Conservation (phyloP, 495 filamentous ascomycete genomes). For the Pseudoneurospora amorphoporcata region DNA sequence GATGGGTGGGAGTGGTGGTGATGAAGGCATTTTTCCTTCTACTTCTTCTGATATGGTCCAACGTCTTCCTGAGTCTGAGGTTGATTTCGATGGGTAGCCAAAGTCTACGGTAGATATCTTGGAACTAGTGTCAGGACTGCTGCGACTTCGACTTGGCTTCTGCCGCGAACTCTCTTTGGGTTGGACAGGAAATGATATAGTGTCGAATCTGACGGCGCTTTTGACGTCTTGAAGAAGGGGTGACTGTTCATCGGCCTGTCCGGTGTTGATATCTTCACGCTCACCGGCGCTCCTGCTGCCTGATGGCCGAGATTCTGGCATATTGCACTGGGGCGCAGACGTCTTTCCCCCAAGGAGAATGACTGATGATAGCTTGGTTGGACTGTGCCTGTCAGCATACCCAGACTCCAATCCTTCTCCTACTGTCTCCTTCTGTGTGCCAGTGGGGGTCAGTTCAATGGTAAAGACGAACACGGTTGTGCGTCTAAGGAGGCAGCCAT, state of each 20-base stretch:
- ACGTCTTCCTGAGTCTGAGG: not conserved
- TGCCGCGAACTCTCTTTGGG: not conserved
- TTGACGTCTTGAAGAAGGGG: not conserved
- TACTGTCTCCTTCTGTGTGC: not conserved
- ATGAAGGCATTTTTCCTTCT: not conserved
- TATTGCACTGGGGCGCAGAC: not conserved
- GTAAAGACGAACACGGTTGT: not conserved
- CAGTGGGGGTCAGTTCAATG: not conserved
- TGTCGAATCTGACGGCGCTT: not conserved
- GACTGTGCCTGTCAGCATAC: not conserved
- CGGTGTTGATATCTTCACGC: not conserved
- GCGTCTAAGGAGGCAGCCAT: not conserved
- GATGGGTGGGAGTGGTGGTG: not conserved
- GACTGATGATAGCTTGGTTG: not conserved
- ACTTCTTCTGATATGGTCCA: not conserved
- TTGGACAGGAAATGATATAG: not conserved
- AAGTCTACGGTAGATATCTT: not conserved
- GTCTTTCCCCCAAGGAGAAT: not conserved
- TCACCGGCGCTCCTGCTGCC: not conserved
- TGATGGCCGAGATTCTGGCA: not conserved
- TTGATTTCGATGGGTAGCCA: not conserved
- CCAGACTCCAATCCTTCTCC: not conserved
- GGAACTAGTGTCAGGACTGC: not conserved
- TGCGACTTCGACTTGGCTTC: not conserved
- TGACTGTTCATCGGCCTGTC: not conserved